Percentiles rank a stretch among this genome's conserved stretches.
phyloP scores from a whole-genome alignment of 352 stramenopile genomes.

The Phytophthora foliorum region DNA sequence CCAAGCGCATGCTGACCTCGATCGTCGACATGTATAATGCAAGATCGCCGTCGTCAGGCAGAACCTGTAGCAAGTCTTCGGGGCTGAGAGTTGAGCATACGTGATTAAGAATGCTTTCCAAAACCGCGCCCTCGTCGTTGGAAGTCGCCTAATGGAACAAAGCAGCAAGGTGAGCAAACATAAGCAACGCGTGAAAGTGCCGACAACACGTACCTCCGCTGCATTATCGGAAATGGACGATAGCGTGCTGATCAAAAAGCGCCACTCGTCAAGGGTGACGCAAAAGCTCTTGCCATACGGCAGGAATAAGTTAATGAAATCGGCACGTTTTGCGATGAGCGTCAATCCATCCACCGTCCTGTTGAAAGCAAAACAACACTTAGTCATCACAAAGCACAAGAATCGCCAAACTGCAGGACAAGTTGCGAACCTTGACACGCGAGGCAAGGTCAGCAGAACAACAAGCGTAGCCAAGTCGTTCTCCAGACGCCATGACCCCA shows the following conservation, averaged over 20 bases:
- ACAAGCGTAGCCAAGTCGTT: conserved; percentile 76
- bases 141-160: conserved; percentile 7
- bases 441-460: conserved; percentile 70
- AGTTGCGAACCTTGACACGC: conserved; percentile 56
- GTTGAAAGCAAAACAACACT: conserved; percentile 17
- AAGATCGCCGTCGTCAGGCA: conserved; percentile 83
- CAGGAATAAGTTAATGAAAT: conserved; percentile 75
- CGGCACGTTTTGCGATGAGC: conserved; percentile 58
- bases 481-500: conserved; percentile 41
- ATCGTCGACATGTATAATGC: conserved; percentile 81
- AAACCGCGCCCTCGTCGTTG: conserved; percentile 50
- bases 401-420: not conserved
- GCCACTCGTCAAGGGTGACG: conserved; percentile 78
- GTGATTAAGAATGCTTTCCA: conserved; percentile 76
- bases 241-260: conserved; percentile 74
- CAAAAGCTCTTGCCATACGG: conserved; percentile 82
- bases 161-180: conserved; percentile 7
- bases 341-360: conserved; percentile 64
- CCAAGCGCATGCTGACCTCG: conserved; percentile 66
- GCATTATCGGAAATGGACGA: conserved; percentile 53
- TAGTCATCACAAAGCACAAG: not conserved
- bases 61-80: conserved; percentile 79
- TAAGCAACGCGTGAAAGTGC: not conserved
- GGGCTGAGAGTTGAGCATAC: conserved; percentile 77
- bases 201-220: conserved; percentile 42